Evolutionary conservation across 1,139 yeast genomes (phyloP).

Genomic region (Diutina mesorugosa): DNA sequence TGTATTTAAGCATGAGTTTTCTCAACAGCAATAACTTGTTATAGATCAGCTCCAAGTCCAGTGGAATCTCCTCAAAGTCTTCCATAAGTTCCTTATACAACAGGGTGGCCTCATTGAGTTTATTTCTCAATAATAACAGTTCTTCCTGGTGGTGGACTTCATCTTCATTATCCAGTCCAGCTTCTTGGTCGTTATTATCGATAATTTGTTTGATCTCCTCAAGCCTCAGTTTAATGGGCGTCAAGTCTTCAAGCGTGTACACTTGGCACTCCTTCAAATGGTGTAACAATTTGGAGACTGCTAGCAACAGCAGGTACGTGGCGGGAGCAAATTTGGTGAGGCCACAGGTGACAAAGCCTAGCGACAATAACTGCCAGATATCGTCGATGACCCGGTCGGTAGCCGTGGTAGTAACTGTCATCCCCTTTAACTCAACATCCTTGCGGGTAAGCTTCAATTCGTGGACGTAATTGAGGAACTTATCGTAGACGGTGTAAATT

Average conservation of each 20-base stretch:
- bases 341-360: constrained; percentile 86
- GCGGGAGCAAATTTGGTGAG: constrained; percentile 85
- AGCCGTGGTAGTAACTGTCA: constrained; percentile 21
- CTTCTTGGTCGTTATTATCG: constrained; percentile 15
- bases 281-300: constrained; percentile 69
- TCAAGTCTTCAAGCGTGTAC: constrained; percentile 71
- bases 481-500: constrained; percentile 41
- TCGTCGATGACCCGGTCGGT: constrained; percentile 78
- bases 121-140: constrained; percentile 40
- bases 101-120: constrained; percentile 43
- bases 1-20: constrained; percentile 19
- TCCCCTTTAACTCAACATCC: constrained; percentile 34
- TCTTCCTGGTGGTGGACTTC: constrained; percentile 40
- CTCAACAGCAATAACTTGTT: constrained; percentile 30
- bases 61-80: constrained; percentile 44
- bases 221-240: constrained; percentile 61
- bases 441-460: constrained; percentile 36
- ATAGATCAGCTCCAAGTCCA: constrained; percentile 37
- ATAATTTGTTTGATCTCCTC: constrained; percentile 56
- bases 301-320: constrained; percentile 75
- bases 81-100: constrained; percentile 39
- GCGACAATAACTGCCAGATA: constrained; percentile 71
- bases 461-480: constrained; percentile 36
- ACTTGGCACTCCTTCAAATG: constrained; percentile 74
- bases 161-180: constrained; percentile 12